These are phyloP conservation scores for Lentinula raphanica DNA, from an alignment of 768 basidiomycete genomes.

Conservation along the genomic window DNA sequence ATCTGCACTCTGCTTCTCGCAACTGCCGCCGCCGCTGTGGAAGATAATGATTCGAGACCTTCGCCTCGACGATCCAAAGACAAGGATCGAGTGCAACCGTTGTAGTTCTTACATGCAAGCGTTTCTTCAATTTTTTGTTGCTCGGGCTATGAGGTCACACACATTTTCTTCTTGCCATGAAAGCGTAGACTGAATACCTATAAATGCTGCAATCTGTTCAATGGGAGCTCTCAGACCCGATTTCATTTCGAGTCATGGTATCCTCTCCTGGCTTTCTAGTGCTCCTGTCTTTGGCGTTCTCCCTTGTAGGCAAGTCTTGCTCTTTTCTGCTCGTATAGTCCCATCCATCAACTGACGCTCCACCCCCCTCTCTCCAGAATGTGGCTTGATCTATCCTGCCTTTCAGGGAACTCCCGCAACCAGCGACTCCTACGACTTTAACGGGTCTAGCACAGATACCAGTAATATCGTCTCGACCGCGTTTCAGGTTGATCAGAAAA, in stretches of 20 bases:
- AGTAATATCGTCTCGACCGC: slow-evolving; percentile 31
- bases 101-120: neutral
- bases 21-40: neutral
- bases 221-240: neutral
- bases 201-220: neutral
- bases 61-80: neutral
- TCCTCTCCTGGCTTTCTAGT: neutral
- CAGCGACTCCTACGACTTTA: slow-evolving; percentile 1
- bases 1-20: neutral
- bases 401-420: slow-evolving; percentile 1
- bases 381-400: slow-evolving; percentile 3
- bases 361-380: neutral
- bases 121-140: neutral
- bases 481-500: slow-evolving; percentile 33
- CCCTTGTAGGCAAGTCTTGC: neutral
- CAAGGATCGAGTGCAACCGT: neutral
- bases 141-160: neutral
- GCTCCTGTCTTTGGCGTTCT: neutral
- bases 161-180: neutral
- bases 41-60: neutral
- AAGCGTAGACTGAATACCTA: neutral
- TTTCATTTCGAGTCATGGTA: neutral
- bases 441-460: slow-evolving; percentile 24
- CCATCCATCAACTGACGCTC: neutral
- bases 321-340: neutral